Base-by-base conservation (phyloP, 1,284 basidiomycete genomes). In the Thecaphora thlaspeos region DNA sequence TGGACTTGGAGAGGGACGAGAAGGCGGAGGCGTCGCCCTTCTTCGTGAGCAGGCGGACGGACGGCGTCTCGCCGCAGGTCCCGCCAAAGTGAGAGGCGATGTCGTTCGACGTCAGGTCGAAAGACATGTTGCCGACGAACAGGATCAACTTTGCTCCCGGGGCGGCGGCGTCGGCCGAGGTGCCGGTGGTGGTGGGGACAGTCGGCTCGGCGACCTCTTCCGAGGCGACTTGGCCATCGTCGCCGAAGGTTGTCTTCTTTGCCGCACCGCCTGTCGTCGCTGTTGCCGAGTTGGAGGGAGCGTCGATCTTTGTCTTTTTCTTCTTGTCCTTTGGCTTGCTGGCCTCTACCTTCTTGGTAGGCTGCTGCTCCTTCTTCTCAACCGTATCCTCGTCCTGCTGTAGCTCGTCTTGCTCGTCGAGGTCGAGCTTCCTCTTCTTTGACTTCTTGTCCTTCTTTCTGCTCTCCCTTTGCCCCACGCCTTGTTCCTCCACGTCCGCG, bases 61-160 rank as follows among this genome's bases (percentile, higher is more conserved):
- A 40, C 14, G 75, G 75, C 18, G 53, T 60, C 49, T 77, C 75
- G n/a, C 67, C 65, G 39, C 75, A 77, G 15, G 61, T 61, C 18
- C 63, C 49, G 8, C 48, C 58, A 26, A 77, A 68, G 39, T 77
- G 75, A 28, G 67, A 63, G 15, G 73, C 57, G 38, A 77, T 64
- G 53, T 64, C 41, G 9, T 65, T 63, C 2, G 63, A 21, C 11
- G 74, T 75, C 19, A 69, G 61, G 28, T 63, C 66, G 56, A 70
- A 77, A 0, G 75, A 58, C 75, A 77, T 77, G 66, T 77, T 77
- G 34, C 75, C 71, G 34, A 76, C 61, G 51, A 76, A 76, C 30
- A 76, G 56, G 50, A 76, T 76, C 48, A 60, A 70, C 22, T 68
- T 70, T 38, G 24, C 46, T 23, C 45, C 44, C 36, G 45, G 43